A percentile compares a stretch with the other conserved stretches of the same genome.
Evolutionary conservation across 352 stramenopile genomes (phyloP).

Genomic region (Pythium vanterpoolii): DNA sequence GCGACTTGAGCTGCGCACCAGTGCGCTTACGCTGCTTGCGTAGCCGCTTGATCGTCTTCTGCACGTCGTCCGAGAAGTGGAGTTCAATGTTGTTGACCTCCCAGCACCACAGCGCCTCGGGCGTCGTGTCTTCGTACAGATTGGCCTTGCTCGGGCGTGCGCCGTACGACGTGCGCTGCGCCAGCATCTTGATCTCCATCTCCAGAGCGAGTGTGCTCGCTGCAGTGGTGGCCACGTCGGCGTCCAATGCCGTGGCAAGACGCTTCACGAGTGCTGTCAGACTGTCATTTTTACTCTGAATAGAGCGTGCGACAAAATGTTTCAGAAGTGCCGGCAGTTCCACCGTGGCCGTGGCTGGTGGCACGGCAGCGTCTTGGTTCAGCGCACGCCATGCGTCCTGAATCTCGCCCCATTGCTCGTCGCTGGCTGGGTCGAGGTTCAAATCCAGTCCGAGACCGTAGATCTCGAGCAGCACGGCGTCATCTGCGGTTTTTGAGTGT

Average conservation of each 20-base stretch:
- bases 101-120: slow-evolving; percentile 79
- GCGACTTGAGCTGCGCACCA: slow-evolving; percentile 63
- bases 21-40: slow-evolving; percentile 79
- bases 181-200: slow-evolving; percentile 88
- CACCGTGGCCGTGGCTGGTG: not conserved
- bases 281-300: slow-evolving; percentile 28
- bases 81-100: slow-evolving; percentile 75
- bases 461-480: slow-evolving; percentile 66
- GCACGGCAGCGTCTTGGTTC: slow-evolving; percentile 11
- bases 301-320: slow-evolving; percentile 23
- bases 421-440: slow-evolving; percentile 31
- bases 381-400: slow-evolving; percentile 11
- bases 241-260: not conserved
- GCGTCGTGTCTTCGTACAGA: slow-evolving; percentile 75
- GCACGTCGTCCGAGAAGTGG: slow-evolving; percentile 61
- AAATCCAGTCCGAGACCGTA: slow-evolving; percentile 62
- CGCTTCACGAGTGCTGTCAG: slow-evolving; percentile 22
- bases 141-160: slow-evolving; percentile 65
- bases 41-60: slow-evolving; percentile 76
- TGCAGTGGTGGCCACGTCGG: not conserved
- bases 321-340: slow-evolving; percentile 16
- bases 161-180: slow-evolving; percentile 70
- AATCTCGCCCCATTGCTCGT: not conserved
- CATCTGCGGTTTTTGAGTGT: slow-evolving; percentile 17
- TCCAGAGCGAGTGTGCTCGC: slow-evolving; percentile 42